phyloP scores from a whole-genome alignment of 2,329 filamentous ascomycete species.

The Aciculosporium take region DNA sequence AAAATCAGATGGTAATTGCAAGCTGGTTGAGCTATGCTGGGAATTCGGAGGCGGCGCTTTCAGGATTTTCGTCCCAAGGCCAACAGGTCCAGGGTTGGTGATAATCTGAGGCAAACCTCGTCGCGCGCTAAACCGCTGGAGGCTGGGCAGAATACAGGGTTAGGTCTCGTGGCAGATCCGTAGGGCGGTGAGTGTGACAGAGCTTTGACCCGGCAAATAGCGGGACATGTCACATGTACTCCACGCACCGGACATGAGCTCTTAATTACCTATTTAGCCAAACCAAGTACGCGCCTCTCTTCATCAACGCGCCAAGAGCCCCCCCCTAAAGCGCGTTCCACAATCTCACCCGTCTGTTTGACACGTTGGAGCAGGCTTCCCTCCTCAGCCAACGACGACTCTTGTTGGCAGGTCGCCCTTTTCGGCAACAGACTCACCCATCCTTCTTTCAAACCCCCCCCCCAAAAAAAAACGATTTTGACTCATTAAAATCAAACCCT shows the following conservation, averaged over 20 bases:
- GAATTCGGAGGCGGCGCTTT: slow-evolving; percentile 1
- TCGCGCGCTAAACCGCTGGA: slow-evolving; percentile 7
- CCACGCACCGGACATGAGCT: no score
- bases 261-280: no score
- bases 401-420: neutral
- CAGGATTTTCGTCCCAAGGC: neutral
- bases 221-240: no score
- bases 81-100: slow-evolving; percentile 4
- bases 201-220: no score
- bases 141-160: slow-evolving; percentile 9
- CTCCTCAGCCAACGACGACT: neutral
- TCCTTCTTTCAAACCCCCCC: no score
- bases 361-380: neutral
- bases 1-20: neutral
- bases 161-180: slow-evolving; percentile 4
- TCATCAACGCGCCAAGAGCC: slow-evolving; percentile 17
- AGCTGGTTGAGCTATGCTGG: slow-evolving; percentile 6
- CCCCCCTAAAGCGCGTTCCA: slow-evolving; percentile 15
- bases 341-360: neutral
- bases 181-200: slow-evolving; percentile 7
- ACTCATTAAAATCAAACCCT: no score
- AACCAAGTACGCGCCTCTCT: no score
- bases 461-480: no score
- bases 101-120: slow-evolving; percentile 7
- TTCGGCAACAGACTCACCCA: neutral